Evolutionary conservation across 2,329 filamentous ascomycete genomes (phyloP).

Genomic region (Falciphora oryzae): DNA sequence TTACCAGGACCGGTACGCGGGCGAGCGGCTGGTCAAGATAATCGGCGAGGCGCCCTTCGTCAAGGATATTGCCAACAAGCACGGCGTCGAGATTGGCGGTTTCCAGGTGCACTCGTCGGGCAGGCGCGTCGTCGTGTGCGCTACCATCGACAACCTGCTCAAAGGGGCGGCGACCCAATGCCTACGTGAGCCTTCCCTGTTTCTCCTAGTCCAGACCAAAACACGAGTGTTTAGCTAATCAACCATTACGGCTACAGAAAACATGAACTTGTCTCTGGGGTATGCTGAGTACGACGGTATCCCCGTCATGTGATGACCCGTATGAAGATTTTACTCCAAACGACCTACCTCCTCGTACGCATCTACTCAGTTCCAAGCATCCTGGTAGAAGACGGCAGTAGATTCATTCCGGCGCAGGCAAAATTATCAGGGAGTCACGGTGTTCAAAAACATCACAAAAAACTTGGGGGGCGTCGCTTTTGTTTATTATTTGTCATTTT

Average conservation of each 20-base stretch:
- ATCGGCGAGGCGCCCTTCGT: conserved; percentile 82
- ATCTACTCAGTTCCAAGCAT: not conserved
- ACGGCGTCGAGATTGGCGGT: conserved; percentile 88
- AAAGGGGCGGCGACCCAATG: conserved; percentile 94
- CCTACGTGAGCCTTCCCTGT: conserved; percentile 57
- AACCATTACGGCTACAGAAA: conserved; percentile 49
- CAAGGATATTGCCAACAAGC: conserved; percentile 76
- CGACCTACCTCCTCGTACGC: conserved; percentile 2
- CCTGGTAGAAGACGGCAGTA: conserved; percentile 4
- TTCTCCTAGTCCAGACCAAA: not conserved
- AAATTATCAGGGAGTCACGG: conserved; percentile 5
- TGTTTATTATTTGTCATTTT: not conserved
- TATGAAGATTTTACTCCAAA: conserved; percentile 2
- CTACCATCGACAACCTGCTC: conserved; percentile 87
- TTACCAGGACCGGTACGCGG: conserved; percentile 93
- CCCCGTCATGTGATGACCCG: conserved; percentile 41
- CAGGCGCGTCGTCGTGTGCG: conserved; percentile 89
- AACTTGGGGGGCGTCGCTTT: not conserved
- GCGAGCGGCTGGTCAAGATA: conserved; percentile 91
- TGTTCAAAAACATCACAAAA: conserved; percentile 2
- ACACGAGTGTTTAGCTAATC: not conserved
- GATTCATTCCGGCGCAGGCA: conserved; percentile 1
- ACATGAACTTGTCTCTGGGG: conserved; percentile 89
- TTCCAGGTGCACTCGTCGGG: conserved; percentile 90
- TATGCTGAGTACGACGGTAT: conserved; percentile 88